Conservation (phyloP, 1,139 yeast species). For the Magnusiomyces fungicola region DNA sequence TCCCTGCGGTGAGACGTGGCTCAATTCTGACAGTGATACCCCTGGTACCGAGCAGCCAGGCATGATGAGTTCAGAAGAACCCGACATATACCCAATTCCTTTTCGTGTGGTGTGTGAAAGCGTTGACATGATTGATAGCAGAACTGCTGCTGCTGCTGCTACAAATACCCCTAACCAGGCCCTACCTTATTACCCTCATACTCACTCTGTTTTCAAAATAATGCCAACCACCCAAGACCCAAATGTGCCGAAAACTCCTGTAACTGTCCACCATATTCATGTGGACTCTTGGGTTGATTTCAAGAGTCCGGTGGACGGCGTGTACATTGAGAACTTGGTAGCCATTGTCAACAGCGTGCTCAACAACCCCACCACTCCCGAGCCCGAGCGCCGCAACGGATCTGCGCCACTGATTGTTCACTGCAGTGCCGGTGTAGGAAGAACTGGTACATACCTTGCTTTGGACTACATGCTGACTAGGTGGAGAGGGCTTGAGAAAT, state of each 20-base stretch:
- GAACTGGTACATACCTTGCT: slow-evolving; percentile 74
- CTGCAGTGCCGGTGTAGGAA: slow-evolving; percentile 82
- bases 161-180: too few species aligned
- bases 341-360: slow-evolving; percentile 25
- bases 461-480: slow-evolving; percentile 45
- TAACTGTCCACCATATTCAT: slow-evolving; percentile 43
- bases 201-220: slow-evolving; percentile 1
- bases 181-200: slow-evolving; percentile 9
- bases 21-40: neutral
- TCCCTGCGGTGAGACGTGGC: slow-evolving; percentile 10
- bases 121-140: too few species aligned
- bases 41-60: too few species aligned
- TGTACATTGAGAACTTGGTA: slow-evolving; percentile 36
- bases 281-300: slow-evolving; percentile 43
- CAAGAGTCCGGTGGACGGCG: slow-evolving; percentile 8
- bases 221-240: slow-evolving; percentile 6
- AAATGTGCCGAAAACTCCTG: slow-evolving; percentile 1
- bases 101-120: too few species aligned
- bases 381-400: neutral
- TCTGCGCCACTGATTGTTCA: slow-evolving; percentile 45
- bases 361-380: neutral
- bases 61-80: too few species aligned
- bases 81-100: too few species aligned
- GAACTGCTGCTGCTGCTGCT: too few species aligned
- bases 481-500: slow-evolving; percentile 6